These are phyloP conservation scores for Populus hybrid DNA, from an alignment of 441 rosid genomes.

Conservation along the genomic window DNA sequence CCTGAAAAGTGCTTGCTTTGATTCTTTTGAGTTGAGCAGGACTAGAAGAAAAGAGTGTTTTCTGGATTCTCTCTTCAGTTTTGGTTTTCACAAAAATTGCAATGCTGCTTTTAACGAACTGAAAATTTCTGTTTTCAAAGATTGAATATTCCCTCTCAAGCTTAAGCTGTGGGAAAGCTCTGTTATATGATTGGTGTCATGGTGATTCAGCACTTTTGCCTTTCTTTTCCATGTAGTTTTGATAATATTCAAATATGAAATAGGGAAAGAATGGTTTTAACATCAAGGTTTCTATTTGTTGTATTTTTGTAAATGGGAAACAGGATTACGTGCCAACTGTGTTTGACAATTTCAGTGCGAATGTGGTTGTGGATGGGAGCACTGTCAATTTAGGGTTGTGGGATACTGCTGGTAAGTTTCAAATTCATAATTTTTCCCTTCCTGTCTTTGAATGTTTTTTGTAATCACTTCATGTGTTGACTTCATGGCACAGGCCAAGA, in stretches of 20 bases:
- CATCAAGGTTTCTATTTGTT: slow-evolving; percentile 3
- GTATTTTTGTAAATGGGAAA: slow-evolving; percentile 10
- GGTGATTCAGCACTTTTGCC: neutral
- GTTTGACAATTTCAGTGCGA: slow-evolving; percentile 91
- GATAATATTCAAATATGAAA: neutral
- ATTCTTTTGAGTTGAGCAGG: neutral
- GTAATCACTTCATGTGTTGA: neutral
- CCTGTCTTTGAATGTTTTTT: neutral
- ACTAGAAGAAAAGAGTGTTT: neutral
- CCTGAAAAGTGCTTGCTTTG: neutral
- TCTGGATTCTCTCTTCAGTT: neutral
- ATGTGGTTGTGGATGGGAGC: slow-evolving; percentile 90
- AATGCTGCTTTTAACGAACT: neutral
- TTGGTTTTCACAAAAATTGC: neutral
- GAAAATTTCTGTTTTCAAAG: neutral
- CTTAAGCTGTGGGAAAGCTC: neutral
- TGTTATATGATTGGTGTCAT: neutral
- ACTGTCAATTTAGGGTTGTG: slow-evolving; percentile 87
- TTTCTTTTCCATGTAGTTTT: neutral
- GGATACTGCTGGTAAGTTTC: slow-evolving; percentile 84
- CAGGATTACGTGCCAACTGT: slow-evolving; percentile 98
- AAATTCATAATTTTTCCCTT: slow-evolving; percentile 1
- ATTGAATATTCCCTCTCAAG: neutral
- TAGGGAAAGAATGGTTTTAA: slow-evolving; percentile 5
- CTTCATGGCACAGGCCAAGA: slow-evolving; percentile 68